phyloP scores from a whole-genome alignment of 345 rosid species.

The Linum lewisii region DNA sequence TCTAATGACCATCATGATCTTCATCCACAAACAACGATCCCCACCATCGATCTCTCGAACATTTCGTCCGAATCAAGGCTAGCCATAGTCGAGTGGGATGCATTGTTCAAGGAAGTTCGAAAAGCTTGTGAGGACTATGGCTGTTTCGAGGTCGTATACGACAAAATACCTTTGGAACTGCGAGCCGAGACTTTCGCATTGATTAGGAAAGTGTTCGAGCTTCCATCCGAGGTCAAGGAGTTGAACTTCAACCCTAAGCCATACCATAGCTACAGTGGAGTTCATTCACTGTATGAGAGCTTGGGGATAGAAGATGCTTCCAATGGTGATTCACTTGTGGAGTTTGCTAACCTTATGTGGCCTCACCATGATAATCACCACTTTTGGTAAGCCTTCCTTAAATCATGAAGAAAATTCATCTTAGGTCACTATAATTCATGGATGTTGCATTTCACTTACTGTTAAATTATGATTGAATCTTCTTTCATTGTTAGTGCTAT shows the following conservation, averaged over 20 bases:
- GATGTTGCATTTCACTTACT: too few relatives aligned
- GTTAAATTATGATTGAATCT: too few relatives aligned
- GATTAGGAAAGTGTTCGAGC: slow-evolving; percentile 3
- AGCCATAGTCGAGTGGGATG: background rate
- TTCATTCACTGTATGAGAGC: slow-evolving; percentile 5
- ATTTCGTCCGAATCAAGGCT: background rate
- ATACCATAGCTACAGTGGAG: slow-evolving; percentile 9
- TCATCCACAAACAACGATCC: background rate
- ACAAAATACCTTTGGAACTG: background rate
- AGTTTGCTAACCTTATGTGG: slow-evolving; percentile 9
- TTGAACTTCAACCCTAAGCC: slow-evolving; percentile 8
- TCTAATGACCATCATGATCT: too few relatives aligned
- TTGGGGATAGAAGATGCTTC: slow-evolving; percentile 14
- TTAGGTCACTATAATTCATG: too few relatives aligned
- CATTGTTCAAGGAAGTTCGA: slow-evolving; percentile 2
- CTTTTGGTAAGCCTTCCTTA: slow-evolving; percentile 8
- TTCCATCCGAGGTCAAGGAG: slow-evolving; percentile 10
- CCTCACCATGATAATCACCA: background rate
- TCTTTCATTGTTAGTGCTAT: too few relatives aligned
- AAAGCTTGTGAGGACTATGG: slow-evolving; percentile 12
- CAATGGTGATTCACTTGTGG: slow-evolving; percentile 5
- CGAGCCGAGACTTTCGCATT: slow-evolving; percentile 5
- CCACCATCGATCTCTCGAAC: background rate
- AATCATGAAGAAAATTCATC: too few relatives aligned
- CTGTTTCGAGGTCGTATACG: slow-evolving; percentile 11